Conservation (phyloP, 306 rosid genomes). For the Purshia tridentata region DNA sequence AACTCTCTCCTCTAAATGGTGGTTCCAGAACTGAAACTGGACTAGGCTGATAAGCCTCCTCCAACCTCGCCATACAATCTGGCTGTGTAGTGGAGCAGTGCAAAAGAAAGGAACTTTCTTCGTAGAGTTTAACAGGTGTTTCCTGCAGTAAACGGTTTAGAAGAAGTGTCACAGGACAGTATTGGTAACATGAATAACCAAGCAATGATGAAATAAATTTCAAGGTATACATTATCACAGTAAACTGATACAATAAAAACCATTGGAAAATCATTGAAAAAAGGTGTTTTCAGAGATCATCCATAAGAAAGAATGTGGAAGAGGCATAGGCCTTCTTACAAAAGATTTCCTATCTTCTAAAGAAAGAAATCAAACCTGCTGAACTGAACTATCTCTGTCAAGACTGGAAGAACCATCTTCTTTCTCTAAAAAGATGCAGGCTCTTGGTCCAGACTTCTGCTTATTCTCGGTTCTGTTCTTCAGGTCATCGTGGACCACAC, state of each 20-base stretch:
- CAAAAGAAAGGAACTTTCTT: slow-evolving; percentile 43
- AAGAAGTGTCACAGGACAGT: neutral
- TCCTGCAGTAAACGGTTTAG: slow-evolving; percentile 46
- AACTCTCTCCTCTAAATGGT: slow-evolving; percentile 40
- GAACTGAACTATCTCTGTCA: slow-evolving; percentile 35
- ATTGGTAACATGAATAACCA: neutral
- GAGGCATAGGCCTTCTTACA: neutral
- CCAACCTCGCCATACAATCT: slow-evolving; percentile 42
- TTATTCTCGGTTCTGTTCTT: slow-evolving; percentile 26
- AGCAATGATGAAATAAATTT: neutral
- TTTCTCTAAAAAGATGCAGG: slow-evolving; percentile 21
- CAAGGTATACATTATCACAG: neutral
- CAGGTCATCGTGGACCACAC: slow-evolving; percentile 18
- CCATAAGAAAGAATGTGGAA: neutral
- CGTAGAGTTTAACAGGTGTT: slow-evolving; percentile 23
- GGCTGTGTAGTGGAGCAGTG: slow-evolving; percentile 32
- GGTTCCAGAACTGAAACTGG: slow-evolving; percentile 78
- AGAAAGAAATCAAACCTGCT: slow-evolving; percentile 49
- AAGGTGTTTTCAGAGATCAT: no score
- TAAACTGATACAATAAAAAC: neutral
- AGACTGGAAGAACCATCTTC: slow-evolving; percentile 34
- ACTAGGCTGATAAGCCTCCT: slow-evolving; percentile 55
- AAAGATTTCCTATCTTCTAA: neutral
- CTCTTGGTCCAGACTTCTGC: slow-evolving; percentile 27
- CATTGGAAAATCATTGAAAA: neutral